Percentiles rank a stretch among this genome's conserved stretches.
phyloP scores from a whole-genome alignment of 2,329 filamentous ascomycete species.

The Sarocladium strictum region DNA sequence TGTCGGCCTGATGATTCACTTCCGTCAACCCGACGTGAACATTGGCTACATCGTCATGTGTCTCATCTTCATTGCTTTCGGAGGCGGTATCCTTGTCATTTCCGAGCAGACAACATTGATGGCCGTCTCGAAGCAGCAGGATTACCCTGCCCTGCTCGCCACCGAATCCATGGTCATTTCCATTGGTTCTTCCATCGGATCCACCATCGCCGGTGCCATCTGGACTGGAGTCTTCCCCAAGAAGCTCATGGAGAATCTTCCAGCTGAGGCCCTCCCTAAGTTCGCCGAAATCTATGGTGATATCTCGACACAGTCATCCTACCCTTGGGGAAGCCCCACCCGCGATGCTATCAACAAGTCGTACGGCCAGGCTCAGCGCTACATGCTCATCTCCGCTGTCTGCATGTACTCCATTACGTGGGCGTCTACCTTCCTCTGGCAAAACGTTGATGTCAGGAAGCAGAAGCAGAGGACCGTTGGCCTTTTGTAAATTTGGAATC shows the following conservation, averaged over 20 bases:
- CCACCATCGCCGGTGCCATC: constrained; percentile 52
- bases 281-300: constrained; percentile 44
- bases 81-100: constrained; percentile 51
- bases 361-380: too few relatives aligned
- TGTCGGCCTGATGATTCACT: constrained; percentile 51
- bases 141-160: constrained; percentile 50
- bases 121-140: constrained; percentile 49
- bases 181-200: constrained; percentile 52
- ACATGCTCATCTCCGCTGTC: too few relatives aligned
- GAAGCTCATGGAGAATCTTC: constrained; percentile 43
- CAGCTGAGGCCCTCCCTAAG: constrained; percentile 28
- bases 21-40: constrained; percentile 44
- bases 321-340: too few relatives aligned
- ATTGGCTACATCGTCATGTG: constrained; percentile 51
- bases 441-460: too few relatives aligned
- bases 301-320: too few relatives aligned
- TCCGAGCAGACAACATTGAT: constrained; percentile 53
- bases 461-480: too few relatives aligned
- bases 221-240: constrained; percentile 53
- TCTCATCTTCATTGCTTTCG: constrained; percentile 54
- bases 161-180: constrained; percentile 50
- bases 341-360: too few relatives aligned
- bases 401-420: too few relatives aligned
- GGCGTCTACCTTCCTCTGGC: too few relatives aligned
- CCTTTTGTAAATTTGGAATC: too few relatives aligned